Evolutionary conservation across 1,284 basidiomycete species (phyloP).

Genomic region (Paramarasmius palmivorus): DNA sequence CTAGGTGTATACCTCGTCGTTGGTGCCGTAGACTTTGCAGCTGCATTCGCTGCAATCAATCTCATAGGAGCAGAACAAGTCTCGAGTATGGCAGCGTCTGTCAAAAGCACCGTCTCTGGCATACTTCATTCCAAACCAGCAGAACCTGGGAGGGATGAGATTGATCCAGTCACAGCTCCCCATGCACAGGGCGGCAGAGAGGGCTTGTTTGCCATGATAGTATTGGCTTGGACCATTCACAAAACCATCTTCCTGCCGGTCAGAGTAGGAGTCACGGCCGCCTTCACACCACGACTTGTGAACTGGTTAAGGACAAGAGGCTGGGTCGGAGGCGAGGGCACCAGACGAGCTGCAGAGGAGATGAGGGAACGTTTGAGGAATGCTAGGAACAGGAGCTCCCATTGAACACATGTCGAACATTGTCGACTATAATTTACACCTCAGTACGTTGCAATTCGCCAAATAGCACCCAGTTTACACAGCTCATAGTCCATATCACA

Average conservation of each 20-base stretch:
- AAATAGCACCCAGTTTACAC: not conserved
- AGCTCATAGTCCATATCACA: conserved; percentile 1
- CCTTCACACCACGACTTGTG: conserved; percentile 84
- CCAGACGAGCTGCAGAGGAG: conserved; percentile 64
- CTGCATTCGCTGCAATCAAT: conserved; percentile 86
- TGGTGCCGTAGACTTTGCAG: conserved; percentile 73
- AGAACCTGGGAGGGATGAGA: conserved; percentile 66
- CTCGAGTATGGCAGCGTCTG: conserved; percentile 60
- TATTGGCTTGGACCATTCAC: conserved; percentile 94
- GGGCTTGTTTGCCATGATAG: conserved; percentile 87
- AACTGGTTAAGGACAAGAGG: conserved; percentile 74
- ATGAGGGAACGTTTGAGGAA: conserved; percentile 56
- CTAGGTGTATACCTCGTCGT: conserved; percentile 82
- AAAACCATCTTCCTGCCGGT: conserved; percentile 94
- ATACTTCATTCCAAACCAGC: conserved; percentile 50
- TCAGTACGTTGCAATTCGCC: not conserved
- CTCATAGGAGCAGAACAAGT: conserved; percentile 91
- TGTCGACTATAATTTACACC: not conserved
- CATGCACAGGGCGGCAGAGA: conserved; percentile 46
- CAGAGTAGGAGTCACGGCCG: conserved; percentile 86
- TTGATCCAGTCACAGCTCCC: conserved; percentile 36
- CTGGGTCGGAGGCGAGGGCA: conserved; percentile 72
- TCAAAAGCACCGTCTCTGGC: conserved; percentile 50
- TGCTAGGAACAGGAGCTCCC: conserved; percentile 22
- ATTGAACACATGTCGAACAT: not conserved